Conservation (phyloP, 257 asterid species). For the Petunia secreta region DNA sequence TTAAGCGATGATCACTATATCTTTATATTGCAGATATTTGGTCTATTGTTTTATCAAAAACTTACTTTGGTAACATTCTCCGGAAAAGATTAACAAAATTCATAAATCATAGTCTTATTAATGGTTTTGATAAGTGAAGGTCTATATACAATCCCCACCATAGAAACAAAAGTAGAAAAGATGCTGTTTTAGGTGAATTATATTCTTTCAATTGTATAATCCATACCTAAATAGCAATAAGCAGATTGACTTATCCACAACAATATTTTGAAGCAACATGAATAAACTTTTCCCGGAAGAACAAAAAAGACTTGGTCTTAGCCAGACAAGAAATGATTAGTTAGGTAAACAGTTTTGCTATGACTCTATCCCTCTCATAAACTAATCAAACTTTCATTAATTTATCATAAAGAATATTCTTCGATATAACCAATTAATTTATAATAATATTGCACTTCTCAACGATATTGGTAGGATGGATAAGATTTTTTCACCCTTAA, state of each 20-base stretch:
- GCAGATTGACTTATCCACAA: neutral
- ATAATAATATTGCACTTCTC: neutral
- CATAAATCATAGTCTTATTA: no score
- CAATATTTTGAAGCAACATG: neutral
- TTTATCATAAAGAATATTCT: neutral
- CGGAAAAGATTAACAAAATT: neutral
- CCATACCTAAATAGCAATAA: neutral
- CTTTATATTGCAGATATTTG: neutral
- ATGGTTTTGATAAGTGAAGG: no score
- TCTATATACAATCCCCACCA: neutral
- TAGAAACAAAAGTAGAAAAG: neutral
- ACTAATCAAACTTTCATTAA: neutral
- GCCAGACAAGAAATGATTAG: constrained; percentile 2
- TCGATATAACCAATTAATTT: neutral
- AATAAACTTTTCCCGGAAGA: neutral
- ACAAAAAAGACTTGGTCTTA: neutral
- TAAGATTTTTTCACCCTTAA: no score
- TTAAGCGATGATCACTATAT: neutral
- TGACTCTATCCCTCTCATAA: neutral
- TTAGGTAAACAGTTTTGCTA: neutral
- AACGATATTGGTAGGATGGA: no score
- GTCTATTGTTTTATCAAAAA: neutral
- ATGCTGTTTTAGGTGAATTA: neutral
- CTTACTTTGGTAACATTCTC: neutral
- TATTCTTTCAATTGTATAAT: neutral